Evolutionary conservation across 169 alveolate species (phyloP).

Genomic region (Cystoisospora suis): DNA sequence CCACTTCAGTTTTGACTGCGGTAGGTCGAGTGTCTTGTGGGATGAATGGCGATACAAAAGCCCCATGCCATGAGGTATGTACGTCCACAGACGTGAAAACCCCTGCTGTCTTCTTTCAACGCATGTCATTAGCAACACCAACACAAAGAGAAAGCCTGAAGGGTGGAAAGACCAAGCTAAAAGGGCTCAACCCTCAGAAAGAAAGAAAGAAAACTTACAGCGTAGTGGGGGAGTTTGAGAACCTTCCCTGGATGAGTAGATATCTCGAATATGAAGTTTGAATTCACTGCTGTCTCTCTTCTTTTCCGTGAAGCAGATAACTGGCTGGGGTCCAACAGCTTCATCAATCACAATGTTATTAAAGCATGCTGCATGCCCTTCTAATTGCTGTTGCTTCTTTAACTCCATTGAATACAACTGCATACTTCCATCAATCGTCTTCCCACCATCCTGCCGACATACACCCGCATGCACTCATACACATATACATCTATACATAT

Average conservation of each 20-base stretch:
- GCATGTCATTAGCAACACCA: no score
- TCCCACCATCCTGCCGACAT: slow-evolving; percentile 80
- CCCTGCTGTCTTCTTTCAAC: no score
- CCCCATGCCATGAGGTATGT: no score
- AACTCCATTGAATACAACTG: slow-evolving; percentile 84
- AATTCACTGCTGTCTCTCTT: slow-evolving; percentile 49
- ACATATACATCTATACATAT: background rate
- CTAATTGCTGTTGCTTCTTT: slow-evolving; percentile 90
- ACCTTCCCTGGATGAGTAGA: slow-evolving; percentile 62
- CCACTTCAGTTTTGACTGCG: no score
- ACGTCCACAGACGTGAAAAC: no score
- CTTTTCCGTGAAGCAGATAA: slow-evolving; percentile 71
- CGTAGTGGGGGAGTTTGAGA: slow-evolving; percentile 57
- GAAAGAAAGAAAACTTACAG: no score
- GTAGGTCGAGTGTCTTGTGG: no score
- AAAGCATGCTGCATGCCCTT: slow-evolving; percentile 94
- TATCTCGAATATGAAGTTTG: slow-evolving; percentile 66
- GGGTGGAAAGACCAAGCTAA: no score
- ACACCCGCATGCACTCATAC: background rate
- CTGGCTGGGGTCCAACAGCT: slow-evolving; percentile 73
- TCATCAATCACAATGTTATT: slow-evolving; percentile 87
- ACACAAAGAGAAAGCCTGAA: no score
- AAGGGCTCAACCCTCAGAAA: no score
- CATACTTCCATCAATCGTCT: slow-evolving; percentile 89
- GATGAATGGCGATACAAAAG: no score